Evolutionary conservation across 441 rosid genomes (phyloP), one percentile per base, ranked within the genome.

Genomic region (Kokia cookei): DNA sequence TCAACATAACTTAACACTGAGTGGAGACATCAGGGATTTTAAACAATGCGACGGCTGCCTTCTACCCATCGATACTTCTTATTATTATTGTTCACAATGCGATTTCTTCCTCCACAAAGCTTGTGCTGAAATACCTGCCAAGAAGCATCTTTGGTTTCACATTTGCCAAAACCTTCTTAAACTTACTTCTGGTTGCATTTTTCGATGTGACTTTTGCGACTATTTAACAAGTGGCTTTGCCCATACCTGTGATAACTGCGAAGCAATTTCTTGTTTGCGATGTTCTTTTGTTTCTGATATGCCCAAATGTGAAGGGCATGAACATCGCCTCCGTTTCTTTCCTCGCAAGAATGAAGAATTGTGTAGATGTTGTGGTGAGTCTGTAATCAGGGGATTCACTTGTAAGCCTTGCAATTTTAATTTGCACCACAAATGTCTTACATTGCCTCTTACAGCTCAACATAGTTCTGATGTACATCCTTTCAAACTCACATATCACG

Each of bases 261-360:
- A 0, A 3, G 0, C 0, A 0, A 1, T 4, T 42, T 0, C 0
- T 2, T 65, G 54, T 15, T 27, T 65, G 50, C 11, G 17, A 5
- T 65, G 53, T 43, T n/a, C 12, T 2, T 11, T 0, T 7, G 1
- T 65, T 12, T 12, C 54, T 12, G 17, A 65, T 43, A 2, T 42
- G 4, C 5, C 32, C 1, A 43, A 2, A 43, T n/a, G 5, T 13
- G 5, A 43, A 22, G 53, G 35, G 43, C 69, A 65, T 65, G 69
- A 43, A 12, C 35, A 65, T n/a, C 32, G 0, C 2, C 53, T 42
- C 7, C 5, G 0, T 0, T 0, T 4, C 10, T 10, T 1, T 19
- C 0, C 0, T 11, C 0, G 0, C 0, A 1, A 37, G 0, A 0
- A 19, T 5, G 0, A 11, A 19, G 17, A 2, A 4, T 5, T 11